Percentiles rank a stretch among this genome's conserved stretches.
These are phyloP conservation scores for Hypoxylon crocopeplum DNA, from an alignment of 495 filamentous ascomycete species.

Conservation along the genomic window DNA sequence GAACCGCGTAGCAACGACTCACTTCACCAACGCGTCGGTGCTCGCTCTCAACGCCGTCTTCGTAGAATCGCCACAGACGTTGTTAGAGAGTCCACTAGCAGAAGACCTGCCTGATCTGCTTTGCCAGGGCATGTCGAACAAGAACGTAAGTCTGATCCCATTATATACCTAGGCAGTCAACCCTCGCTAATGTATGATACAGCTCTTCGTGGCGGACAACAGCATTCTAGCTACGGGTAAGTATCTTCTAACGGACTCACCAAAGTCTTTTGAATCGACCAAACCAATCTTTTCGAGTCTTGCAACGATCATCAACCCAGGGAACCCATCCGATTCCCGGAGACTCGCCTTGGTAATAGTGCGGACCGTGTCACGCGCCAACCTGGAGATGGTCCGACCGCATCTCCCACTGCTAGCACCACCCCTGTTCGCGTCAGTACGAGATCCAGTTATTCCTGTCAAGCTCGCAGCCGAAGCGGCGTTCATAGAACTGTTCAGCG, in stretches of 20 bases:
- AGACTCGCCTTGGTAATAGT: constrained; percentile 88
- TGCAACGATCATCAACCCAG: constrained; percentile 74
- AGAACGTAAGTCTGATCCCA: constrained; percentile 62
- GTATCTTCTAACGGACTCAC: constrained; percentile 73
- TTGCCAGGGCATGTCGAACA: constrained; percentile 77
- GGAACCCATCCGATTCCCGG: constrained; percentile 78
- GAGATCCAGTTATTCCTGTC: constrained; percentile 93
- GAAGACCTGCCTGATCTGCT: constrained; percentile 77
- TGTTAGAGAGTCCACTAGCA: constrained; percentile 68
- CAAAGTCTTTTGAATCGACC: constrained; percentile 70
- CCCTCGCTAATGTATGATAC: constrained; percentile 18
- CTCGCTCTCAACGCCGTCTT: constrained; percentile 89
- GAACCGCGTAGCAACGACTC: constrained; percentile 75
- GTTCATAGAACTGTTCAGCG: constrained; percentile 91
- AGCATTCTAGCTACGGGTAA: constrained; percentile 94
- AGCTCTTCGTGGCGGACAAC: constrained; percentile 88
- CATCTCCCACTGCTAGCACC: constrained; percentile 80
- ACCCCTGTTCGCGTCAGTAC: constrained; percentile 86
- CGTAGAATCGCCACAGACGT: constrained; percentile 71
- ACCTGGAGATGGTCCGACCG: constrained; percentile 77
- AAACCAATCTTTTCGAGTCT: constrained; percentile 82
- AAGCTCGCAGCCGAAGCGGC: constrained; percentile 95
- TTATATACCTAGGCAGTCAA: neutral
- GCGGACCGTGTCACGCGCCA: constrained; percentile 78
- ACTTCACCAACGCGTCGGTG: constrained; percentile 70